Evolutionary conservation across 2,329 filamentous ascomycete species (phyloP), one percentile per base, ranked within the genome.

Genomic region (Colletotrichum filicis): DNA sequence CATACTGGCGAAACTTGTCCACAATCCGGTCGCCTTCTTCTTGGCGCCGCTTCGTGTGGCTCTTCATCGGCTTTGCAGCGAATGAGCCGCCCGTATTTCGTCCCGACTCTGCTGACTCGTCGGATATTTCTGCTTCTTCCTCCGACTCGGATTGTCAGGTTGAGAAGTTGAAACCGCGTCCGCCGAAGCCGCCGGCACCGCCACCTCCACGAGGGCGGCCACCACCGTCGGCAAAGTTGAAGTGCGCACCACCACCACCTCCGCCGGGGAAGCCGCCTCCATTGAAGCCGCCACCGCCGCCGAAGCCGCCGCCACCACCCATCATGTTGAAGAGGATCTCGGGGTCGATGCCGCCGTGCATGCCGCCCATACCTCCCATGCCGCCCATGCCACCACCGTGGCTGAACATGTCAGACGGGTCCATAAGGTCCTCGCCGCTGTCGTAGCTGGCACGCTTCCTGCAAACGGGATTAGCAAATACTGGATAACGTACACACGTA

Each of bases 391-490:
- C 87, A 61, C 87, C 88, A 42, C 86, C 87, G 69, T 91, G 90
- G 66, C 91, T 88, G 78, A 96, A 97, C 90, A 96, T 95, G 79
- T 98, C 95, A 64, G 91, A 89, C 4, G 94, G 94, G 80, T 98
- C 96, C 71, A 97, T 89, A 35, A 98, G 90, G 81, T 99, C 96
- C 72, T 97, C 94, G 49, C 97, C 97, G 76, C 93, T 97, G 81
- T 99, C 96, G 80, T 97, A 99, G 66, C 93, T 89, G 76, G 94
- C 93, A 77, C 94, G 92, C 87, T 98, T 98, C 83, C 93, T 95
- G 74, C 60, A 57, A 53, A 55, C 22, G 5, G 24, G 53, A 77
- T 89, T 80, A 89, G 83, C 62, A 71, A 65, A 28, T 46, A 24
- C 24, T 49, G 42, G 19, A 19, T 19, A n/a, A 49, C 8, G 42